A percentile compares a stretch with the other conserved stretches of the same genome.
Evolutionary conservation across 208 protist genomes (phyloP).

Genomic region (Histomonas meleagridis): DNA sequence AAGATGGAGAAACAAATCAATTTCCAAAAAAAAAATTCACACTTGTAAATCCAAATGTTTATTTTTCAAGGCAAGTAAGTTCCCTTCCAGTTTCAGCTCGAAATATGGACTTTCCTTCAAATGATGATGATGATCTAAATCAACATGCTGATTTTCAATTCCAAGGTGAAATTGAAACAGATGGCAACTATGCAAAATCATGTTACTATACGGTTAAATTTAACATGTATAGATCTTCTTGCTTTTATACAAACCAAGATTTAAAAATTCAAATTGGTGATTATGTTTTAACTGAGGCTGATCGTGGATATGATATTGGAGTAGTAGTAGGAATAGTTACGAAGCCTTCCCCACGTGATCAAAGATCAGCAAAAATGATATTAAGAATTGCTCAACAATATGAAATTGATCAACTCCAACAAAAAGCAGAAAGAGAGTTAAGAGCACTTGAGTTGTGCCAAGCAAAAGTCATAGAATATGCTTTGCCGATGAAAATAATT

Average conservation of each 20-base stretch:
- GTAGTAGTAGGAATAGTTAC: neutral
- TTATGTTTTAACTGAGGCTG: slow-evolving; percentile 4
- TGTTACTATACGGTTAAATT: slow-evolving; percentile 4
- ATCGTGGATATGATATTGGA: slow-evolving; percentile 6
- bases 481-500: neutral
- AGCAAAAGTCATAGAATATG: neutral
- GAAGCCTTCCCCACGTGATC: neutral
- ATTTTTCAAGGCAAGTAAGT: too few relatives aligned
- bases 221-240: neutral
- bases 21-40: too few relatives aligned
- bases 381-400: neutral
- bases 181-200: too few relatives aligned
- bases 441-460: neutral
- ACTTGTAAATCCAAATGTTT: too few relatives aligned
- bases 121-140: too few relatives aligned
- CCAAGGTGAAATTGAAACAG: too few relatives aligned
- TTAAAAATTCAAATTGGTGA: neutral
- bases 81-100: too few relatives aligned
- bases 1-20: too few relatives aligned
- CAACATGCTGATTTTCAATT: too few relatives aligned
- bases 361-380: neutral
- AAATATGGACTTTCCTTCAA: too few relatives aligned
- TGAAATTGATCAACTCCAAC: neutral
- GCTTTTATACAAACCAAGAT: too few relatives aligned
- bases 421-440: neutral